These are phyloP conservation scores for Candida railenensis DNA, from an alignment of 805 yeast genomes.

Conservation along the genomic window DNA sequence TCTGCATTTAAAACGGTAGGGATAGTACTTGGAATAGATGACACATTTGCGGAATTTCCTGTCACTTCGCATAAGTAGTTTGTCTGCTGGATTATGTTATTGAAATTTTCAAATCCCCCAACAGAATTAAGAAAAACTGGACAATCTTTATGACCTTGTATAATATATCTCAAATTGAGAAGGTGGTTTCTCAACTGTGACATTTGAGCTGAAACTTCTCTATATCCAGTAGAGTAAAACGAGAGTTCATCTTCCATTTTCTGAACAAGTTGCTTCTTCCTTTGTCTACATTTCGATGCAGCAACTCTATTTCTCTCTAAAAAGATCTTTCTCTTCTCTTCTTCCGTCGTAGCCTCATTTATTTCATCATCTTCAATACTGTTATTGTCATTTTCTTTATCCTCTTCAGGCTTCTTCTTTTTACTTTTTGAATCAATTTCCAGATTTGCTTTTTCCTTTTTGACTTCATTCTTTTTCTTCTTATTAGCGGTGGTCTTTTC, in stretches of 20 bases:
- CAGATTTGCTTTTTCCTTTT: not conserved
- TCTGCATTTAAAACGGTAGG: conserved; percentile 35
- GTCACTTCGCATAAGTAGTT: conserved; percentile 27
- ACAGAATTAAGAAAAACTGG: conserved; percentile 37
- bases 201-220: conserved; percentile 59
- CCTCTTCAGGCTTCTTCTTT: conserved; percentile 8
- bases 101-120: conserved; percentile 47
- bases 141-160: conserved; percentile 54
- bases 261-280: conserved; percentile 85
- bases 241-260: conserved; percentile 80
- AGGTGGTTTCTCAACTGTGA: conserved; percentile 60
- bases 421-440: not conserved
- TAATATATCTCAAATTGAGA: conserved; percentile 43
- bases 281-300: conserved; percentile 91
- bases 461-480: conserved; percentile 6
- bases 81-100: conserved; percentile 38
- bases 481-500: conserved; percentile 1
- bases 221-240: conserved; percentile 68
- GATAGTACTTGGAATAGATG: conserved; percentile 37
- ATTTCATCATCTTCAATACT: conserved; percentile 5
- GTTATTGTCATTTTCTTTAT: conserved; percentile 6
- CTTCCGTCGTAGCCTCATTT: conserved; percentile 20
- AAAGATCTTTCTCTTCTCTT: conserved; percentile 63
- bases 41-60: conserved; percentile 18
- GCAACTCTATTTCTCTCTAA: conserved; percentile 92